Evolutionary conservation across 176 grass and related monocot species (phyloP).

Genomic region (Juncus effusus): DNA sequence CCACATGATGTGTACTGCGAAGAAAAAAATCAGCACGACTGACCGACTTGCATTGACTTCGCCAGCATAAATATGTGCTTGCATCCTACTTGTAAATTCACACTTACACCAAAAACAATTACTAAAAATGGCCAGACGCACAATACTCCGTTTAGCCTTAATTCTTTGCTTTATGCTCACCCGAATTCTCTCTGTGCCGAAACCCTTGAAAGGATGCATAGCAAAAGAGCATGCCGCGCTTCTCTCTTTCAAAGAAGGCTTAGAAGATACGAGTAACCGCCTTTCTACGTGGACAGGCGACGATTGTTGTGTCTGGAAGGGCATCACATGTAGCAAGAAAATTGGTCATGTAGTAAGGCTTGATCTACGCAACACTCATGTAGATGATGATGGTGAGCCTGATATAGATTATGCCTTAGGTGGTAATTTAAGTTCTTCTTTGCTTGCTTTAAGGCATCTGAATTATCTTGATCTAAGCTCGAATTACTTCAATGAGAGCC

Average conservation of each 20-base stretch:
- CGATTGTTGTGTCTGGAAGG: constrained; percentile 28
- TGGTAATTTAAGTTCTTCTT: constrained; percentile 25
- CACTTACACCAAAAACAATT: too few species aligned
- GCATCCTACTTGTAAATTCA: too few species aligned
- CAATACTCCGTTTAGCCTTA: too few species aligned
- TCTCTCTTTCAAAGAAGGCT: constrained; percentile 10
- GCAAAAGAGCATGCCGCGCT: not conserved
- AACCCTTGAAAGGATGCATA: not conserved
- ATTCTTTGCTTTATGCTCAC: too few species aligned
- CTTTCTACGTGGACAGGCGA: constrained; percentile 25
- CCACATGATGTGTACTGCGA: too few species aligned
- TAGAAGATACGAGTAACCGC: not conserved
- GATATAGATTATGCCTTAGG: not conserved
- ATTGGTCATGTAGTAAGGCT: constrained; percentile 25
- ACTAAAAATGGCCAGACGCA: too few species aligned
- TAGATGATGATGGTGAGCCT: not conserved
- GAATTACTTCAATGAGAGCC: constrained; percentile 15
- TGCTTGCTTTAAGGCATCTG: constrained; percentile 16
- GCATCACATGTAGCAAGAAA: constrained; percentile 24
- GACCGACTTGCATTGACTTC: too few species aligned
- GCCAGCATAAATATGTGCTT: too few species aligned
- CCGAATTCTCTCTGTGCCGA: too few species aligned
- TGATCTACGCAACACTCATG: constrained; percentile 6
- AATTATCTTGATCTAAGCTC: constrained; percentile 33
- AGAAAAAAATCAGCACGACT: too few species aligned